Evolutionary conservation across 1,139 yeast species (phyloP).

Genomic region (Magnusiomyces suaveolens): DNA sequence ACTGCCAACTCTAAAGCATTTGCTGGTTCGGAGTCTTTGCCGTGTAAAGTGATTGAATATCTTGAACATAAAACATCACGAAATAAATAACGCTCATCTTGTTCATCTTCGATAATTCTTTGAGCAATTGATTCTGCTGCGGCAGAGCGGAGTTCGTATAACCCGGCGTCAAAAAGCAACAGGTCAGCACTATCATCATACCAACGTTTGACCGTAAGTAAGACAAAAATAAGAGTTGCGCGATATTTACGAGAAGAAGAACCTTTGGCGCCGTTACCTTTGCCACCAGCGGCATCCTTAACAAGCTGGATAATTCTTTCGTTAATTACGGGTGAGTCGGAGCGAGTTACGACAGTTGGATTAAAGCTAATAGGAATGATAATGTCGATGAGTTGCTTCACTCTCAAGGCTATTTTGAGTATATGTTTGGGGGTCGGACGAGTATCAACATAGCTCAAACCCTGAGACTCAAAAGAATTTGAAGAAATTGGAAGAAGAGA

Average conservation of each 20-base stretch:
- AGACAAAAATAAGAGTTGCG: constrained; percentile 57
- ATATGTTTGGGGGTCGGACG: constrained; percentile 61
- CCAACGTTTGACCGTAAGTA: constrained; percentile 73
- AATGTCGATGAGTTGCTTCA: constrained; percentile 62
- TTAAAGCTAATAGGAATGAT: constrained; percentile 57
- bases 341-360: constrained; percentile 41
- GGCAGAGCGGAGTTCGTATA: constrained; percentile 50
- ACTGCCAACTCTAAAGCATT: constrained; percentile 79
- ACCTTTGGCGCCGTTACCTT: constrained; percentile 49
- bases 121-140: constrained; percentile 71
- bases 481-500: constrained; percentile 3
- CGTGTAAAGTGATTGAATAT: constrained; percentile 56
- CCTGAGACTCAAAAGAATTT: background rate
- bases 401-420: constrained; percentile 60
- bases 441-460: background rate
- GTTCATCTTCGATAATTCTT: constrained; percentile 53
- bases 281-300: constrained; percentile 73
- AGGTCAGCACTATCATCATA: constrained; percentile 50
- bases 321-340: constrained; percentile 56
- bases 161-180: constrained; percentile 59
- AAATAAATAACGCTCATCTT: constrained; percentile 52
- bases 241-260: constrained; percentile 54
- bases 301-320: constrained; percentile 50
- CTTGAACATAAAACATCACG: constrained; percentile 71
- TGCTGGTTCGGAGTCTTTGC: constrained; percentile 50